Conservation (phyloP, 495 filamentous ascomycete species). For the Jackrogersella minutella region DNA sequence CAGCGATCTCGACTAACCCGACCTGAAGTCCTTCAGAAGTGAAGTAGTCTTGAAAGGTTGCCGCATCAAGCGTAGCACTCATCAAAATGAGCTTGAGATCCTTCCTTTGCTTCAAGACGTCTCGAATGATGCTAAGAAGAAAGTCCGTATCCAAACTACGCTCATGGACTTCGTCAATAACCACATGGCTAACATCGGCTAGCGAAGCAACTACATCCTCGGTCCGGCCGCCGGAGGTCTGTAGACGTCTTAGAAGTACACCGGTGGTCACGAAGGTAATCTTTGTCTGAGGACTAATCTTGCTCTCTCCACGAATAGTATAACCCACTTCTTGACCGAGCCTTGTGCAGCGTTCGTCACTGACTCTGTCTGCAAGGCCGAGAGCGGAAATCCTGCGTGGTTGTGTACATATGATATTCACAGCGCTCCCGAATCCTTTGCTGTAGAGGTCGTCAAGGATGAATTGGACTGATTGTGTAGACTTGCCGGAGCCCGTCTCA, state of each 20-base stretch:
- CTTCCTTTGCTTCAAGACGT: conserved; percentile 76
- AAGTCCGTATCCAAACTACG: conserved; percentile 96
- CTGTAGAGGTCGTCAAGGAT: conserved; percentile 90
- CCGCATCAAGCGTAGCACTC: conserved; percentile 95
- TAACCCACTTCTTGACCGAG: conserved; percentile 94
- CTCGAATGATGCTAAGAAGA: conserved; percentile 84
- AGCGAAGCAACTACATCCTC: conserved; percentile 81
- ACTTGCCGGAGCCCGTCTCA: conserved; percentile 96
- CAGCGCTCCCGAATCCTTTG: conserved; percentile 72
- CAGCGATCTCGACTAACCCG: conserved; percentile 82
- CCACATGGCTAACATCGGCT: conserved; percentile 90
- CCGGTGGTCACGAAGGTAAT: conserved; percentile 97
- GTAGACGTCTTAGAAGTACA: conserved; percentile 88
- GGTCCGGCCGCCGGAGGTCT: conserved; percentile 80
- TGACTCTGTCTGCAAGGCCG: conserved; percentile 91
- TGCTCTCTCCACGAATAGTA: conserved; percentile 91
- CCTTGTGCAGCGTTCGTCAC: conserved; percentile 82
- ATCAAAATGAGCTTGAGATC: conserved; percentile 96
- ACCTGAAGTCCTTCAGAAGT: conserved; percentile 68
- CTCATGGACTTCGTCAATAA: conserved; percentile 98
- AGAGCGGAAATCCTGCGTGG: conserved; percentile 94
- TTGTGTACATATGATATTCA: conserved; percentile 97
- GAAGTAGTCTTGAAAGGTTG: conserved; percentile 87
- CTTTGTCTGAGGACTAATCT: conserved; percentile 69
- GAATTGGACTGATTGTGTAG: conserved; percentile 96